Base-by-base conservation (phyloP, 1,284 basidiomycete species). In the Ceratobasidium sp. region DNA sequence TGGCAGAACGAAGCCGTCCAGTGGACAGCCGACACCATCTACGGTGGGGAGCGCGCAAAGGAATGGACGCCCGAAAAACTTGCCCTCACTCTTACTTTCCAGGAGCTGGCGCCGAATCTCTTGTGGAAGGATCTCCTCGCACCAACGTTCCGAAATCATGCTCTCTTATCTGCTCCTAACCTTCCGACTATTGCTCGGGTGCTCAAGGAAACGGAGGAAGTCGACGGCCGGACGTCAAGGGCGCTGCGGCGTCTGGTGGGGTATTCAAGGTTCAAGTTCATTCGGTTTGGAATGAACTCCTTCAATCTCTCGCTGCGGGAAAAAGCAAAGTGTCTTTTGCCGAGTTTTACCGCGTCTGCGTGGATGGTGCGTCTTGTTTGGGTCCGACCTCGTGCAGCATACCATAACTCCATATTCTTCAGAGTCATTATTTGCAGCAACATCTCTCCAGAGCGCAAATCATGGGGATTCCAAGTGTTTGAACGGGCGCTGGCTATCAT, bases 381-480 rank as follows among this genome's bases (percentile, higher is more conserved):
- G n/a, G 54, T 6, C 12, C 25, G n/a, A n/a, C 43, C 34, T 34
- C 57, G 35, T 31, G 42, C 27, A 57, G 25, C 35, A 45, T 50
- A 42, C 40, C 7, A 70, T 75, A 54, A 76, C 45, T 70, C 54
- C 53, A 43, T 65, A 15, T 52, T 25, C 42, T 47, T 29, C 74
- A 95, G 96, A 98, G 77, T 90, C 92, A 0, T 81, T 98, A 53
- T 98, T 98, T 77, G 87, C 92, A 2, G 82, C 89, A 13, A 89
- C 88, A 13, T 86, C 95, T 96, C 95, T 0, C 82, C 91, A 0
- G 91, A 97, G 77, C 86, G 94, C 70, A 98, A 98, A 80, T 94
- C 91, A 75, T 97, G 93, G 92, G 96, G 96, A 34, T 98, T 98
- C 81, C 91, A 93, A 77, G 86, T 98, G 22, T 93, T 98, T 78